phyloP scores from a whole-genome alignment of 208 protist species.

The Acanthamoeba castellanii region DNA sequence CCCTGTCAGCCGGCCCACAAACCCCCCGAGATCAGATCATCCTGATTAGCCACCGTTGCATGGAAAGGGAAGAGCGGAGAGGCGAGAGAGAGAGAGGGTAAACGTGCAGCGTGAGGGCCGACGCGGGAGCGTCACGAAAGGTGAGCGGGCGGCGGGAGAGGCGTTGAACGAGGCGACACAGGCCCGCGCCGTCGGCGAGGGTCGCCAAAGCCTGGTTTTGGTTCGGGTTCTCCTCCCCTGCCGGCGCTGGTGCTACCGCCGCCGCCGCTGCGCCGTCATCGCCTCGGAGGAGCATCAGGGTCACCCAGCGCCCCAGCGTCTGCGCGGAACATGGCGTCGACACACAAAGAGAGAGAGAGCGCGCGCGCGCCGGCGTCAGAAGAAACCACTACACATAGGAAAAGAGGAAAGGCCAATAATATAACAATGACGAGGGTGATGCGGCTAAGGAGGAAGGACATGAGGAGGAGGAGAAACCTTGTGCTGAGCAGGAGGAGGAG shows the following conservation, averaged over 20 bases:
- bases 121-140: not conserved
- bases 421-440: not conserved
- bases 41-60: not conserved
- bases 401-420: not conserved
- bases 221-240: not conserved
- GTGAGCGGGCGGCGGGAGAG: constrained; percentile 15
- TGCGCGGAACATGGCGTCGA: not conserved
- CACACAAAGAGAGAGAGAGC: not conserved
- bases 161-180: not conserved
- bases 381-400: not conserved
- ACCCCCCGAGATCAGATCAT: not conserved
- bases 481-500: constrained; percentile 45
- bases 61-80: not conserved
- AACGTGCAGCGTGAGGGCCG: not conserved
- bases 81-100: not conserved
- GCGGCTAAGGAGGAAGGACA: not conserved
- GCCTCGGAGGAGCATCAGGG: not conserved
- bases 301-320: constrained; percentile 15
- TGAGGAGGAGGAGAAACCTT: not conserved
- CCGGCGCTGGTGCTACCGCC: not conserved
- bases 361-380: not conserved
- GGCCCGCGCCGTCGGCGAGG: not conserved
- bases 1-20: not conserved
- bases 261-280: not conserved
- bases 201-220: not conserved